A percentile compares a stretch with the other conserved stretches of the same genome.
Conservation (phyloP, 2,329 filamentous ascomycete genomes). For the Pestalotiopsis sp. region DNA sequence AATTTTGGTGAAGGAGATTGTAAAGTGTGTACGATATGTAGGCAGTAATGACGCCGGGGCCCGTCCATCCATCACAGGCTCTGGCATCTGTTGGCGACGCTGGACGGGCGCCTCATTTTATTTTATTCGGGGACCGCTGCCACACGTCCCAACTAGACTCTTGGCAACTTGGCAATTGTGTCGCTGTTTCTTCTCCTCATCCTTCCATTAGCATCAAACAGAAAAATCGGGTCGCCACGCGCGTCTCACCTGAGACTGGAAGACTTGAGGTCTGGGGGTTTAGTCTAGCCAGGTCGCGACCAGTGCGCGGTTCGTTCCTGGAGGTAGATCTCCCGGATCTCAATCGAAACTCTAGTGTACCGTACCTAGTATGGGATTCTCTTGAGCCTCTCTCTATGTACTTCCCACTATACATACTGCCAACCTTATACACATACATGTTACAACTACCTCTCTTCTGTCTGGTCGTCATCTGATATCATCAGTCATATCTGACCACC, state of each 20-base stretch:
- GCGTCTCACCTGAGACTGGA: slow-evolving; percentile 8
- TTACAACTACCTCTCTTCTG: background rate
- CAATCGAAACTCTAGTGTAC: background rate
- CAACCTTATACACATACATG: too few species aligned
- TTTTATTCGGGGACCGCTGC: background rate
- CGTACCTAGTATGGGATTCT: background rate
- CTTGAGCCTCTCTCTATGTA: background rate
- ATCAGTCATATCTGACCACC: background rate
- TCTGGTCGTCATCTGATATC: background rate
- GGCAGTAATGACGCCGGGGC: too few species aligned
- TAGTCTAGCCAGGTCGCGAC: background rate
- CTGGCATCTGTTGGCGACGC: background rate
- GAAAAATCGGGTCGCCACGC: background rate
- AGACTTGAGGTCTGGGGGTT: background rate
- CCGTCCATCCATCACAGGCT: too few species aligned
- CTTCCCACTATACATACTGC: too few species aligned
- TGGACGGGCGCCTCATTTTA: background rate
- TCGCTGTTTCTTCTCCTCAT: background rate
- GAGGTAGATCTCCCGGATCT: slow-evolving; percentile 1
- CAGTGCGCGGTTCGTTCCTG: background rate
- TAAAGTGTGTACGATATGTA: background rate
- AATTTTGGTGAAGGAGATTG: background rate
- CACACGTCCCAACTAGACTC: background rate
- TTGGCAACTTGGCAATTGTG: background rate
- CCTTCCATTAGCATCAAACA: slow-evolving; percentile 4